Conservation (phyloP, 768 basidiomycete genomes). For the Amanita pallidorosea region DNA sequence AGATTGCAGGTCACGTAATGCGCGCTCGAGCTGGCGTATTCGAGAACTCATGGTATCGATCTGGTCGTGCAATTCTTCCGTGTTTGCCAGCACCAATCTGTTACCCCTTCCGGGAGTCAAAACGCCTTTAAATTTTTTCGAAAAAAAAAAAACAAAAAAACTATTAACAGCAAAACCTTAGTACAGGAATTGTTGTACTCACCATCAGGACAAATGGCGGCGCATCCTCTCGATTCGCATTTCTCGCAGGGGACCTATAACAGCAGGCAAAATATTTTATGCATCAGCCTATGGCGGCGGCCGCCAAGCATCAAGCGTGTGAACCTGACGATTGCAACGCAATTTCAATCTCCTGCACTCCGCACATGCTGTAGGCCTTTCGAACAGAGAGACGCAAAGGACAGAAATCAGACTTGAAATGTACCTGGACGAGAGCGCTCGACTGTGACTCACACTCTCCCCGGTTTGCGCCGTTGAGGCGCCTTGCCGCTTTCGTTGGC, state of each 20-base stretch:
- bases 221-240: slow-evolving; percentile 67
- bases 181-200: slow-evolving; percentile 1
- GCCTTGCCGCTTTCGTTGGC: not conserved
- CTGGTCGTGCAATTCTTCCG: slow-evolving; percentile 58
- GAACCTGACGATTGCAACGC: slow-evolving; percentile 53
- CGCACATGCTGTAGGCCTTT: slow-evolving; percentile 38
- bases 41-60: slow-evolving; percentile 44
- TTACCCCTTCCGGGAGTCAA: slow-evolving; percentile 53
- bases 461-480: slow-evolving; percentile 28
- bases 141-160: not conserved
- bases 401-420: not conserved
- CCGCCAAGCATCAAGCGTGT: slow-evolving; percentile 4
- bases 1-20: slow-evolving; percentile 38
- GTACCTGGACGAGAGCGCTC: not conserved
- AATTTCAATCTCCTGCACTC: slow-evolving; percentile 53
- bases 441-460: slow-evolving; percentile 26
- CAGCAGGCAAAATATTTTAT: not conserved
- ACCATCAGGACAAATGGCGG: slow-evolving; percentile 73
- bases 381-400: too few relatives aligned
- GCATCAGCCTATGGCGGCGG: not conserved
- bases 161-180: not conserved
- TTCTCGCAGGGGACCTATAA: slow-evolving; percentile 67
- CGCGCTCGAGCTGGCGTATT: slow-evolving; percentile 53
- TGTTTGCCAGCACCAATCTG: slow-evolving; percentile 53
- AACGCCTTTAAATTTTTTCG: too few relatives aligned